A percentile compares a stretch with the other conserved stretches of the same genome.
phyloP scores from a whole-genome alignment of 345 rosid species.

The Punica granatum region DNA sequence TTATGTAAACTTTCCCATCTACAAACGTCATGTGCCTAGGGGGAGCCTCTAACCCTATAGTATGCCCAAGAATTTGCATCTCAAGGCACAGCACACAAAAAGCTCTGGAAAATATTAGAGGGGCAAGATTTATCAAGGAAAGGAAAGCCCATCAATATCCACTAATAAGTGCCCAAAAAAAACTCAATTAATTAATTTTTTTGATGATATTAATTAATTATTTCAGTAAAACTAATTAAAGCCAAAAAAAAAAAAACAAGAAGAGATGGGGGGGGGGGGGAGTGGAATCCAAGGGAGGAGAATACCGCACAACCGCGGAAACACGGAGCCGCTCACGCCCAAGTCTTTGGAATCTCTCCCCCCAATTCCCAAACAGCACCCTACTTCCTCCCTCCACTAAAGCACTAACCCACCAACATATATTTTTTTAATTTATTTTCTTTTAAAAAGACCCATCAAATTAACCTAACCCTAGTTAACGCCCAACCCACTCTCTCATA shows the following conservation, averaged over 20 bases:
- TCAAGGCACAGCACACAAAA: no score
- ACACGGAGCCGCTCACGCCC: constrained; percentile 93
- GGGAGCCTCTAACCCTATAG: no score
- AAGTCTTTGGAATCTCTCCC: constrained; percentile 64
- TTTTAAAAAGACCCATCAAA: constrained; percentile 6
- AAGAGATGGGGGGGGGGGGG: background rate
- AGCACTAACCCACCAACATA: background rate
- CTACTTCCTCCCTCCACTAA: background rate
- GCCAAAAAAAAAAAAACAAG: background rate
- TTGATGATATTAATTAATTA: no score
- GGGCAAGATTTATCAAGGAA: background rate
- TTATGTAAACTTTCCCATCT: no score
- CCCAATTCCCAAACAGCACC: background rate
- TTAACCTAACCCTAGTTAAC: constrained; percentile 25
- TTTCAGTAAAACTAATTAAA: no score
- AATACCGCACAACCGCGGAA: constrained; percentile 64
- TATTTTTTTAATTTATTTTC: background rate
- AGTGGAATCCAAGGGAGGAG: constrained; percentile 57
- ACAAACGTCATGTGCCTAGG: no score
- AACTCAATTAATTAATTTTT: no score
- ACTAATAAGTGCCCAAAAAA: background rate
- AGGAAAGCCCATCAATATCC: background rate
- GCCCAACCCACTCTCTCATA: background rate
- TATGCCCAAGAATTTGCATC: no score
- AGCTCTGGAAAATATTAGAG: no score